These are phyloP conservation scores for Lachnellula subtilissima DNA, from an alignment of 2,329 filamentous ascomycete species.

Conservation along the genomic window DNA sequence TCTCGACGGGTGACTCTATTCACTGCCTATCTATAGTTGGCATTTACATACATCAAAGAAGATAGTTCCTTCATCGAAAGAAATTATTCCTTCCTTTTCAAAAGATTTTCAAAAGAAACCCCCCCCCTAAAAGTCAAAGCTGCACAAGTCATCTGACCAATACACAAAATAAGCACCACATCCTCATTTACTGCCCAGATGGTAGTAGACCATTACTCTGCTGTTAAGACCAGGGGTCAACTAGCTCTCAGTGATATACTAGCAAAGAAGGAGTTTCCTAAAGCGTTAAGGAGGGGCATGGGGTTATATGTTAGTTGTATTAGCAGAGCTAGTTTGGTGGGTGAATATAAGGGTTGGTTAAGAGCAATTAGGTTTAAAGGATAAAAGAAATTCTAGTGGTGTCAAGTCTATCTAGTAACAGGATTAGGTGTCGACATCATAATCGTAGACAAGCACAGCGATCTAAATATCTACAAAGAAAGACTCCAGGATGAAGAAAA, in stretches of 20 bases:
- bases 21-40: too few relatives aligned
- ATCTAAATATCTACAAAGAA: slow-evolving; percentile 43
- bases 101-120: too few relatives aligned
- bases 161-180: neutral
- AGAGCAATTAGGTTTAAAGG: slow-evolving; percentile 46
- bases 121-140: neutral
- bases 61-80: too few relatives aligned
- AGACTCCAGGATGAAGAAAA: neutral
- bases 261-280: slow-evolving; percentile 38
- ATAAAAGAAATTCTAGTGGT: neutral
- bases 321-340: slow-evolving; percentile 49
- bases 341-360: slow-evolving; percentile 49
- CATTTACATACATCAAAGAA: too few relatives aligned
- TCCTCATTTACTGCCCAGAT: slow-evolving; percentile 1
- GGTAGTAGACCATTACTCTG: slow-evolving; percentile 7
- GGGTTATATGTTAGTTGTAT: slow-evolving; percentile 57
- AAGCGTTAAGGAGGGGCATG: slow-evolving; percentile 44
- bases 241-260: slow-evolving; percentile 1
- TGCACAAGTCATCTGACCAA: neutral
- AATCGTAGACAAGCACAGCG: slow-evolving; percentile 41
- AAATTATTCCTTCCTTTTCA: too few relatives aligned
- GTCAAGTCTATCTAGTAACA: neutral
- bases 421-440: slow-evolving; percentile 33
- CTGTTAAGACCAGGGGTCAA: neutral
- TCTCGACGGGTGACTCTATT: too few relatives aligned